Percentiles rank a stretch among this genome's conserved stretches.
phyloP scores from a whole-genome alignment of 2,329 filamentous ascomycete genomes.

The Alternaria metachromatica region DNA sequence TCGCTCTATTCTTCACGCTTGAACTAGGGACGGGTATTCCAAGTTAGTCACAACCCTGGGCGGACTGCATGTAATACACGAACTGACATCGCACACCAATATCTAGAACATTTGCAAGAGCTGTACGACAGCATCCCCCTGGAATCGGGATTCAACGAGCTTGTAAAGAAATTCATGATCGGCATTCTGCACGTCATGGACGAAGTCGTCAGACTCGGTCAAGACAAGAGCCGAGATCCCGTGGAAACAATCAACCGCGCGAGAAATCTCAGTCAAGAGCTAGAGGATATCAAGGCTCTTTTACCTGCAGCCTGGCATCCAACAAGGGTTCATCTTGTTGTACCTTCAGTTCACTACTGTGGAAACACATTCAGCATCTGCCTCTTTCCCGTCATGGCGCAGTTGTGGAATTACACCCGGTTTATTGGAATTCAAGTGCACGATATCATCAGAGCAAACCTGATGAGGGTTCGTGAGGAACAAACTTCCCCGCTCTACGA shows the following conservation, averaged over 20 bases:
- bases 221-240: constrained; percentile 25
- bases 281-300: constrained; percentile 28
- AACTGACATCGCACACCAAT: background rate
- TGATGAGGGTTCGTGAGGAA: constrained; percentile 19
- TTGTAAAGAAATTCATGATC: constrained; percentile 22
- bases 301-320: constrained; percentile 36
- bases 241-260: constrained; percentile 19
- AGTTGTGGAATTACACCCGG: constrained; percentile 42
- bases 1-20: constrained; percentile 29
- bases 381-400: constrained; percentile 36
- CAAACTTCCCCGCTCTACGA: constrained; percentile 21
- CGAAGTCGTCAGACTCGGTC: constrained; percentile 27
- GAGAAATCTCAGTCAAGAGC: constrained; percentile 24
- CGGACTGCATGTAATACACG: background rate
- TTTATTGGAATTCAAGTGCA: constrained; percentile 32
- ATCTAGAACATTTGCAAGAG: constrained; percentile 28
- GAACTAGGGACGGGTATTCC: constrained; percentile 18
- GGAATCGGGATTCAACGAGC: constrained; percentile 5
- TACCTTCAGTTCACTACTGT: constrained; percentile 22
- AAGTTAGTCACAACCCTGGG: background rate
- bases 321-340: constrained; percentile 23
- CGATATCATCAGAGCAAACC: constrained; percentile 24
- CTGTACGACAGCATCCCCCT: constrained; percentile 23
- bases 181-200: constrained; percentile 31
- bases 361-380: constrained; percentile 39